Percentiles rank a stretch among this genome's conserved stretches.
Conservation (phyloP, 2,329 filamentous ascomycete species). For the Fusarium pininemorale region DNA sequence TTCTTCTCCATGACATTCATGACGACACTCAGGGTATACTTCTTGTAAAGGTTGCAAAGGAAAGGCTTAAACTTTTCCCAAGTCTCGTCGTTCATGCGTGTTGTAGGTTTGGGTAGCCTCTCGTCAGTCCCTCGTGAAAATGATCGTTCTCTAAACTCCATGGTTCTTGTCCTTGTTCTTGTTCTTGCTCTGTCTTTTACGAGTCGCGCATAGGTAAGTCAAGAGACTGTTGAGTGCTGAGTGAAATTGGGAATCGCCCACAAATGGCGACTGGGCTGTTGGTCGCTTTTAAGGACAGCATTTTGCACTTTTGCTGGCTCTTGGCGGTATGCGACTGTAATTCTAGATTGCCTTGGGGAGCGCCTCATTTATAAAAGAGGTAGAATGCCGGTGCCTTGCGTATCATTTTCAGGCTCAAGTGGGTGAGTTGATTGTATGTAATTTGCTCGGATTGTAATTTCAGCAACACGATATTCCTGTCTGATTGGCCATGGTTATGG, state of each 20-base stretch:
- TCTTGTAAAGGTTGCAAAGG: conserved; percentile 32
- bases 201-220: background rate
- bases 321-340: background rate
- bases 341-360: conserved; percentile 18
- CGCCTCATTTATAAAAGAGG: conserved; percentile 28
- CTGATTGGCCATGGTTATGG: conserved; percentile 15
- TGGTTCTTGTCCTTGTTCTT: background rate
- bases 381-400: conserved; percentile 17
- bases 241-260: background rate
- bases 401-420: conserved; percentile 4
- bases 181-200: background rate
- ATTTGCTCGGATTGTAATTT: conserved; percentile 24
- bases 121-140: conserved; percentile 13
- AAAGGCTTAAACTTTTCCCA: conserved; percentile 36
- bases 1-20: conserved; percentile 32
- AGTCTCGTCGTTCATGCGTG: conserved; percentile 35
- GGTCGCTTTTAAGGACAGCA: conserved; percentile 17
- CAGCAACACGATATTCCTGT: background rate
- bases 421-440: background rate
- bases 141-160: conserved; percentile 17
- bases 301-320: conserved; percentile 18
- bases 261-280: background rate
- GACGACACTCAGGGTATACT: conserved; percentile 34
- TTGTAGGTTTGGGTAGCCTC: conserved; percentile 27
- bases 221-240: background rate